Percentiles rank a stretch among this genome's conserved stretches.
Evolutionary conservation across 2,329 filamentous ascomycete species (phyloP).

Genomic region (Exophiala calicioides): DNA sequence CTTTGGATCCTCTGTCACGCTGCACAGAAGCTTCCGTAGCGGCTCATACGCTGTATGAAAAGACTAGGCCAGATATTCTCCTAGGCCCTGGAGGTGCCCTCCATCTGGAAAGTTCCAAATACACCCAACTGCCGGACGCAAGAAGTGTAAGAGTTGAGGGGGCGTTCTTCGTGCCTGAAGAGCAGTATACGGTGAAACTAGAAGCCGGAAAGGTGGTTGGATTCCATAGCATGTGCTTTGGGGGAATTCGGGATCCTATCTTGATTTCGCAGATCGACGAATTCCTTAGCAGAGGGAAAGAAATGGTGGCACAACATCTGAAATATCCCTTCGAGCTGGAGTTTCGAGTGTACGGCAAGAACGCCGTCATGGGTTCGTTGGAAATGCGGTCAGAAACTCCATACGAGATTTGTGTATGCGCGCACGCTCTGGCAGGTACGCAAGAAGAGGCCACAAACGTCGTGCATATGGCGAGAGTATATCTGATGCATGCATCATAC

Average conservation of each 20-base stretch:
- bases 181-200: constrained; percentile 51
- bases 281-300: constrained; percentile 37
- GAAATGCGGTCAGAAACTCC: too few relatives aligned
- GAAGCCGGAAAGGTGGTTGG: constrained; percentile 49
- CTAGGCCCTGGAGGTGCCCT: constrained; percentile 51
- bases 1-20: constrained; percentile 38
- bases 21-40: constrained; percentile 54
- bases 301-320: constrained; percentile 20
- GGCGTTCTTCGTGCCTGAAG: constrained; percentile 55
- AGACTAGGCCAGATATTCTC: constrained; percentile 51
- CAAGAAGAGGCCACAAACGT: too few relatives aligned
- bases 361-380: constrained; percentile 29
- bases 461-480: too few relatives aligned
- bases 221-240: constrained; percentile 50
- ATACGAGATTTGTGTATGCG: too few relatives aligned
- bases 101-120: constrained; percentile 43
- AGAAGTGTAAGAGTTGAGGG: constrained; percentile 47
- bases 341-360: constrained; percentile 50
- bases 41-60: constrained; percentile 57
- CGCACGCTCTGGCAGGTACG: too few relatives aligned
- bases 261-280: constrained; percentile 44
- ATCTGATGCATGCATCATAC: too few relatives aligned
- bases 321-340: constrained; percentile 38
- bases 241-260: constrained; percentile 50
- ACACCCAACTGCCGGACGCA: constrained; percentile 45